Base-by-base conservation (phyloP, 139 green algal species). In the Chlamydomonas incerta region DNA sequence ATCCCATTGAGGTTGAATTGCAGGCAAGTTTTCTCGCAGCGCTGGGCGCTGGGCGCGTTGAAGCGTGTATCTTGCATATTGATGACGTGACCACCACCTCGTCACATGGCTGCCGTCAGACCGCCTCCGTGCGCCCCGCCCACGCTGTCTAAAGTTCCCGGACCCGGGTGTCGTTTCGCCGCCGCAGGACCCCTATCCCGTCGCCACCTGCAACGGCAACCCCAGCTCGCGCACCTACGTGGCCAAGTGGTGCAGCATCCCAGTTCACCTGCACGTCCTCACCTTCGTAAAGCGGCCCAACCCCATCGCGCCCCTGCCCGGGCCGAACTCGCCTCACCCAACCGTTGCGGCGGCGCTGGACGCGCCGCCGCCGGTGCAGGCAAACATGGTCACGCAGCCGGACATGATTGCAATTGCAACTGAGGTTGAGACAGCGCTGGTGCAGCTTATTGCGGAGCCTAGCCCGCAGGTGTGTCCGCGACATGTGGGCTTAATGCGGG, bases 361-460 rank as follows among this genome's bases (percentile, higher is more conserved):
- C 77, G 63, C 77, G 13, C 77, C 77, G 6, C 77, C 77, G 29
- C 63, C 77, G 6, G 60, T 28, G 2, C 77, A 83, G 29, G 77
- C 77, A 0, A 83, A 83, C 37, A 83, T 83, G 77, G 13, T 83
- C 9, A 50, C 46, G 13, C 77, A 83, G 77, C 77, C 77, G 6
- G 77, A 83, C 63, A 83, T 83, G 77, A 66, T 83, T 21, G 62
- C 77, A 9, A 34, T 83, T 29, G 77, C 77, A 24, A 83, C 77
- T 1, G 77, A 83, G 28, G 77, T 83, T 23, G 77, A 83, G 18
- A 35, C 63, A 2, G 77, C 77, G 2, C 55, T 83, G 63, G 77
- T 83, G 28, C 63, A 74, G 77, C 77, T 83, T 3, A 60, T 83
- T 14, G 77, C 77, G 0, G 77, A 83, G 23, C 77, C 77, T 6